Percentiles rank a stretch among this genome's conserved stretches.
Evolutionary conservation across 2,329 filamentous ascomycete species (phyloP).

Genomic region (Colletotrichum sp.): DNA sequence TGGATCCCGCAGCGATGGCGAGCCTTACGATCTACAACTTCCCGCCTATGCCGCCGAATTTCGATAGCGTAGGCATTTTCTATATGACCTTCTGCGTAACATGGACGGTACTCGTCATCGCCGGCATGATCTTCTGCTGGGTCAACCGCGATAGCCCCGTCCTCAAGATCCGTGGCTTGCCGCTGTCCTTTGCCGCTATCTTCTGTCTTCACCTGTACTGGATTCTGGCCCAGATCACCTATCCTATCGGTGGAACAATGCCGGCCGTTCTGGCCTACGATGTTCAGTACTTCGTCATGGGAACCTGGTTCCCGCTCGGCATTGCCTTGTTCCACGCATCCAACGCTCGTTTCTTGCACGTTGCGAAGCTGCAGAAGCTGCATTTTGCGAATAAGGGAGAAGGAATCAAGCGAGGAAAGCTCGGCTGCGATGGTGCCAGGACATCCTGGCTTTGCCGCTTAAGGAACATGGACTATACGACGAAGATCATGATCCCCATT

Average conservation of each 20-base stretch:
- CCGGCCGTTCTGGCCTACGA: slow-evolving; percentile 47
- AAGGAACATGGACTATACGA: slow-evolving; percentile 39
- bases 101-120: slow-evolving; percentile 34
- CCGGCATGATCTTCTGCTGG: slow-evolving; percentile 39
- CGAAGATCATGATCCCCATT: slow-evolving; percentile 48
- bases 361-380: slow-evolving; percentile 51
- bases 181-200: slow-evolving; percentile 45
- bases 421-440: slow-evolving; percentile 30
- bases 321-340: slow-evolving; percentile 64
- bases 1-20: slow-evolving; percentile 1
- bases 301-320: slow-evolving; percentile 60
- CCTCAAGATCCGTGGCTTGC: slow-evolving; percentile 45
- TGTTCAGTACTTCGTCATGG: slow-evolving; percentile 65
- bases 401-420: neutral
- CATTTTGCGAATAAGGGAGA: neutral
- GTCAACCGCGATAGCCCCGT: slow-evolving; percentile 35
- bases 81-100: slow-evolving; percentile 29
- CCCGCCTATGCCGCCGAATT: slow-evolving; percentile 26
- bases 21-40: slow-evolving; percentile 32
- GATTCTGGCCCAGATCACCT: slow-evolving; percentile 45
- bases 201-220: slow-evolving; percentile 41
- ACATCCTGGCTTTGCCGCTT: slow-evolving; percentile 38
- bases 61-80: slow-evolving; percentile 33
- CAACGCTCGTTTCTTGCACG: slow-evolving; percentile 56
- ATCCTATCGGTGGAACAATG: slow-evolving; percentile 45